phyloP scores from a whole-genome alignment of 257 asterid genomes.

The Ligustrum vulgare region DNA sequence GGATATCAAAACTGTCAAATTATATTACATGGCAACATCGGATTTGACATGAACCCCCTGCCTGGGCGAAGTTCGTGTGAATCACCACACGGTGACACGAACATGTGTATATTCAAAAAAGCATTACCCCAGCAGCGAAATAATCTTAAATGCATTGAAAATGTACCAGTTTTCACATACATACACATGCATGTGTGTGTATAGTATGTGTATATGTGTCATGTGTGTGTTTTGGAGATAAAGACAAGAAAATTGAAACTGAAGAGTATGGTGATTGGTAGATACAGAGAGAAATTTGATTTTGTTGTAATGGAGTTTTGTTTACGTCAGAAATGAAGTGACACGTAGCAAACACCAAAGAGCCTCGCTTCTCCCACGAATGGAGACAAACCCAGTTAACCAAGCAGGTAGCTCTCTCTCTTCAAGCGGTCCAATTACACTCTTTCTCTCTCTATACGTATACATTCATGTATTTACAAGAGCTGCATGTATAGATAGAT shows the following conservation, averaged over 20 bases:
- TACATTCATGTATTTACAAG: background rate
- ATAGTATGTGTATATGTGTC: background rate
- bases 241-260: conserved; percentile 24
- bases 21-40: background rate
- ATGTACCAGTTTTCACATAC: background rate
- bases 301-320: conserved; percentile 11
- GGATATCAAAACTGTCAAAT: background rate
- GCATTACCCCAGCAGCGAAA: background rate
- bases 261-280: conserved; percentile 26
- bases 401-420: conserved; percentile 6
- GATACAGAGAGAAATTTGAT: background rate
- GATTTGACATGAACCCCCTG: background rate
- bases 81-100: background rate
- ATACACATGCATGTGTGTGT: background rate
- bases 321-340: conserved; percentile 33
- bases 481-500: background rate
- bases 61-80: background rate
- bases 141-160: background rate
- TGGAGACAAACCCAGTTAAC: conserved; percentile 38
- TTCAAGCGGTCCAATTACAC: conserved; percentile 44
- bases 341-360: conserved; percentile 45
- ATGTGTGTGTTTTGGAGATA: conserved; percentile 9
- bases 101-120: background rate
- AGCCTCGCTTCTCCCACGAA: conserved; percentile 51
- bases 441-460: conserved; percentile 4